Conservation (phyloP, 441 rosid genomes). For the Adansonia rubrostipa region DNA sequence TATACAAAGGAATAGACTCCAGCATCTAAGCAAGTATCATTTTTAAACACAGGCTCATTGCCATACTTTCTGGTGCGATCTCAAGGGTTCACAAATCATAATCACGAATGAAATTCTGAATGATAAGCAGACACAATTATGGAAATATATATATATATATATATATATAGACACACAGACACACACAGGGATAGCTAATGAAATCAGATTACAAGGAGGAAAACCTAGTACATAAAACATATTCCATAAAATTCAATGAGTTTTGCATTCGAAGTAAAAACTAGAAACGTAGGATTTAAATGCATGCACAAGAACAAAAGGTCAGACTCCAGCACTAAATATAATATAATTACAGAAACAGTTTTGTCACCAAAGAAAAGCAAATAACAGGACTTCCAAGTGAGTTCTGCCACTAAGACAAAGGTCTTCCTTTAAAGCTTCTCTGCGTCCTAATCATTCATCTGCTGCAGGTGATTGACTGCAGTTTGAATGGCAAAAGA, state of each 20-base stretch:
- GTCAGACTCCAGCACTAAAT: slow-evolving; percentile 1
- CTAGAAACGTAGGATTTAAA: slow-evolving; percentile 14
- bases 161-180: background rate
- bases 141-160: too few relatives aligned
- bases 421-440: background rate
- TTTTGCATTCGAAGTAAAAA: background rate
- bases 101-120: background rate
- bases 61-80: background rate
- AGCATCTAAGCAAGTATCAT: background rate
- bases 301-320: background rate
- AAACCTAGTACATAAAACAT: background rate
- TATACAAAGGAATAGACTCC: too few relatives aligned
- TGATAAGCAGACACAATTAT: background rate
- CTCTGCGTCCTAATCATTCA: slow-evolving; percentile 36
- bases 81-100: background rate
- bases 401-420: background rate
- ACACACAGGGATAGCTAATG: background rate
- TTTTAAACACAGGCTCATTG: background rate
- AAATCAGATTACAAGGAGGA: background rate
- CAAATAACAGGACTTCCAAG: background rate
- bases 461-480: slow-evolving; percentile 62
- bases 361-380: slow-evolving; percentile 3
- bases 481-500: slow-evolving; percentile 14
- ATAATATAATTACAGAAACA: background rate
- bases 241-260: background rate